These are phyloP conservation scores for Sugiyamaella novakii DNA, from an alignment of 1,139 yeast genomes.

Conservation along the genomic window DNA sequence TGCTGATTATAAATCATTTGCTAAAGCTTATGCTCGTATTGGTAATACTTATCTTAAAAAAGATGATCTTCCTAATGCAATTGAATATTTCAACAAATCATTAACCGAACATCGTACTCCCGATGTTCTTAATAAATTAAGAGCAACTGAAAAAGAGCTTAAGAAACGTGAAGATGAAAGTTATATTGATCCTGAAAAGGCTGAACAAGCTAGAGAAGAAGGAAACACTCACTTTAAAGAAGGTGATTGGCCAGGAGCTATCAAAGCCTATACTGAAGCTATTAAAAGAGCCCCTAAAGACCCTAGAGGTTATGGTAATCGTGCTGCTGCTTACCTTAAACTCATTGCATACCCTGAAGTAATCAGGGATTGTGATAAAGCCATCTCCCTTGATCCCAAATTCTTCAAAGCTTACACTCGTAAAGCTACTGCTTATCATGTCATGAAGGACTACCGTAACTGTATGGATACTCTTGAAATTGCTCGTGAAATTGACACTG, in stretches of 20 bases:
- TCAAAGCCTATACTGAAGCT: conserved; percentile 93
- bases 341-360: conserved; percentile 98
- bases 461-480: conserved; percentile 79
- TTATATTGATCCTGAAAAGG: conserved; percentile 86
- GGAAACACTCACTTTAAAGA: conserved; percentile 89
- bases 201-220: conserved; percentile 90
- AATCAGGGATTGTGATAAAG: conserved; percentile 85
- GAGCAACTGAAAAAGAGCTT: conserved; percentile 82
- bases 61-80: conserved; percentile 72
- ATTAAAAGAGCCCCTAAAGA: conserved; percentile 94
- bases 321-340: conserved; percentile 96
- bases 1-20: conserved; percentile 88
- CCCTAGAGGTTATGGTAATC: conserved; percentile 95
- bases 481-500: conserved; percentile 76
- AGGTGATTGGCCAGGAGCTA: conserved; percentile 97
- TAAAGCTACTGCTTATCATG: conserved; percentile 92
- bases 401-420: conserved; percentile 95
- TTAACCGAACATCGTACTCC: conserved; percentile 98
- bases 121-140: conserved; percentile 83
- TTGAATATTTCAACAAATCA: conserved; percentile 80
- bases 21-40: conserved; percentile 90
- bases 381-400: conserved; percentile 82
- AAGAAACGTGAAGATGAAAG: conserved; percentile 75
- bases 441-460: conserved; percentile 82
- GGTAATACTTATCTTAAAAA: conserved; percentile 81